Evolutionary conservation across 31 red algal genomes (phyloP).

Genomic region (Endocladia muricata): DNA sequence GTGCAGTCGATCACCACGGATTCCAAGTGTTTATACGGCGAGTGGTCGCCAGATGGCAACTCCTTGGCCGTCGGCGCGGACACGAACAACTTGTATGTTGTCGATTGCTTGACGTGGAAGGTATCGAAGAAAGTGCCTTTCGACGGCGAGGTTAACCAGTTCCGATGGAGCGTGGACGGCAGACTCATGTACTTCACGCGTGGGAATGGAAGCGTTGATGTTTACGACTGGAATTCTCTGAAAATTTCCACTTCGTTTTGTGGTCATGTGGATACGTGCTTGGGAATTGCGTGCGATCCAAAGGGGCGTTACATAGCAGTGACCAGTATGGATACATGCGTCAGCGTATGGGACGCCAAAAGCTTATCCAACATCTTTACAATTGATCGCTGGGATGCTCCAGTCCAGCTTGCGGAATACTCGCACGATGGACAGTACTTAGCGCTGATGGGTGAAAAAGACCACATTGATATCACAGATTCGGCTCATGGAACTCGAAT

Average conservation of each 20-base stretch:
- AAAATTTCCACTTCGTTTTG: slow-evolving; percentile 25
- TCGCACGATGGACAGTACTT: slow-evolving; percentile 45
- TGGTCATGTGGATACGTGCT: slow-evolving; percentile 32
- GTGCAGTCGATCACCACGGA: slow-evolving; percentile 19
- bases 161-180: slow-evolving; percentile 45
- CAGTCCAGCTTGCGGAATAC: slow-evolving; percentile 24
- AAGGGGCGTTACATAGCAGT: slow-evolving; percentile 38
- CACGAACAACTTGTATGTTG: slow-evolving; percentile 41
- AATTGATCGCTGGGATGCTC: slow-evolving; percentile 53
- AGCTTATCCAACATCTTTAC: slow-evolving; percentile 43
- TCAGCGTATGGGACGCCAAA: slow-evolving; percentile 51
- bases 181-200: slow-evolving; percentile 27
- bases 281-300: slow-evolving; percentile 50
- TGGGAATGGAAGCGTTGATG: slow-evolving; percentile 47
- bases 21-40: slow-evolving; percentile 45
- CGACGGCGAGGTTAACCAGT: slow-evolving; percentile 57
- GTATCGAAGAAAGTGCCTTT: slow-evolving; percentile 38
- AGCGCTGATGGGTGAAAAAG: slow-evolving; percentile 26
- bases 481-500: slow-evolving; percentile 5
- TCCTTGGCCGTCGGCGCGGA: slow-evolving; percentile 30
- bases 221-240: slow-evolving; percentile 48
- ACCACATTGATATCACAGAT: slow-evolving; percentile 44
- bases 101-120: slow-evolving; percentile 38
- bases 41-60: slow-evolving; percentile 62
- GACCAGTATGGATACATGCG: slow-evolving; percentile 34